A percentile compares a stretch with the other conserved stretches of the same genome.
Evolutionary conservation across 257 asterid genomes (phyloP).

Genomic region (Gentiana straminea): DNA sequence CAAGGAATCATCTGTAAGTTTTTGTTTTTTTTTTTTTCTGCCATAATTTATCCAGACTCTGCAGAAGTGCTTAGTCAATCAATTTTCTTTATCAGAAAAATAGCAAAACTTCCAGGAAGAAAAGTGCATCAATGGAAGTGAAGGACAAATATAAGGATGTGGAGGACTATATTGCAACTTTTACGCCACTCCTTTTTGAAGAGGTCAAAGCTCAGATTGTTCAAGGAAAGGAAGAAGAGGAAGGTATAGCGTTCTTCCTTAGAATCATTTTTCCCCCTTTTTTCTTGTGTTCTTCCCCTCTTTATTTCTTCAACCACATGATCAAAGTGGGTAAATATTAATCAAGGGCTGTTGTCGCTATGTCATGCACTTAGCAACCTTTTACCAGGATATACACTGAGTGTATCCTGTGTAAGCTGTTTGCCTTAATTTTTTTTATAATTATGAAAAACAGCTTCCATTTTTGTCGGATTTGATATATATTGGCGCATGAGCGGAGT

Average conservation of each 20-base stretch:
- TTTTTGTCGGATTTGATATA: too few relatives aligned
- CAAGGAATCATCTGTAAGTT: slow-evolving; percentile 45
- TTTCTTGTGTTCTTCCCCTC: too few relatives aligned
- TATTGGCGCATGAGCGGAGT: too few relatives aligned
- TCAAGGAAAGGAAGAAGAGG: slow-evolving; percentile 53
- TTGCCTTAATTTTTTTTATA: too few relatives aligned
- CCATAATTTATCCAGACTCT: not conserved
- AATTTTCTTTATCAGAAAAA: slow-evolving; percentile 12
- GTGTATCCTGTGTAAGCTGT: too few relatives aligned
- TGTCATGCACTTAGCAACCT: not conserved
- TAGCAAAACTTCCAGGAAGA: slow-evolving; percentile 23
- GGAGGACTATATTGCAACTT: slow-evolving; percentile 61
- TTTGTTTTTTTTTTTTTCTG: not conserved
- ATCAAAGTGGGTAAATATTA: too few relatives aligned
- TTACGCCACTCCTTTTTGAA: slow-evolving; percentile 89
- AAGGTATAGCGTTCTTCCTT: slow-evolving; percentile 21
- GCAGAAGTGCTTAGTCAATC: not conserved
- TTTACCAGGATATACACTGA: too few relatives aligned
- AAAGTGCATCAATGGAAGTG: slow-evolving; percentile 44
- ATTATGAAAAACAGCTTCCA: too few relatives aligned
- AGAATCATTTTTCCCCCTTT: too few relatives aligned
- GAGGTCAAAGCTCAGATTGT: slow-evolving; percentile 86
- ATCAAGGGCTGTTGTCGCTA: too few relatives aligned
- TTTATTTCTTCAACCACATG: too few relatives aligned
- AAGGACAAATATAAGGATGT: slow-evolving; percentile 61